Evolutionary conservation across 768 basidiomycete genomes (phyloP).

Genomic region (Filobasidium floriforme): DNA sequence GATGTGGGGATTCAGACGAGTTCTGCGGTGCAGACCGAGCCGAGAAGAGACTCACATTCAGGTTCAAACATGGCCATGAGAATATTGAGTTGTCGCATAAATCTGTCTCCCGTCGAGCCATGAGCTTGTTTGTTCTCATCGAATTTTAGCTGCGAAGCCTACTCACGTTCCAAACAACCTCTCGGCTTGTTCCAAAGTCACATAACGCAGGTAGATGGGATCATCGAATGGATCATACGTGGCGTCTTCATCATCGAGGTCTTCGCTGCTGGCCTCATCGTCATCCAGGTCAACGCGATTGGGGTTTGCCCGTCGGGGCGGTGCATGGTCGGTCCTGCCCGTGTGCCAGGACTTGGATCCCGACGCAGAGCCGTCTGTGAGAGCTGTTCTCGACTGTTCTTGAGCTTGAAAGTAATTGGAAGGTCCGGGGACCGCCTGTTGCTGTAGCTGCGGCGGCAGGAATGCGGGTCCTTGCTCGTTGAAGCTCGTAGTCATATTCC

Average conservation of each 20-base stretch:
- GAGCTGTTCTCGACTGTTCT: neutral
- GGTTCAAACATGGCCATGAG: constrained; percentile 6
- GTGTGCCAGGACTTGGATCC: no score
- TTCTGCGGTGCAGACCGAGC: neutral
- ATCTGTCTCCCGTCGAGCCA: neutral
- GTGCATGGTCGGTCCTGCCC: no score
- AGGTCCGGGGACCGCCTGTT: neutral
- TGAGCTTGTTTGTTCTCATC: no score
- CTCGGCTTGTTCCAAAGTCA: no score
- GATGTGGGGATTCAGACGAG: neutral
- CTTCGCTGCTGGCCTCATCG: no score
- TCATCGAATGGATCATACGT: no score
- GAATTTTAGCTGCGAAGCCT: neutral
- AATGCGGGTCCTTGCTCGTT: neutral
- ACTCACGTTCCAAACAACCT: neutral
- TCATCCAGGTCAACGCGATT: no score
- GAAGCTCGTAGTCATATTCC: neutral
- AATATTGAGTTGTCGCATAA: neutral
- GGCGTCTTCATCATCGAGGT: no score
- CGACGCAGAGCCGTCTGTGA: neutral
- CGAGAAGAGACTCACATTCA: neutral
- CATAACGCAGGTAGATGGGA: no score
- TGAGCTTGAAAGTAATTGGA: neutral
- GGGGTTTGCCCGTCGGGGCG: no score
- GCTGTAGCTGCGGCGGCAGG: neutral